phyloP scores from a whole-genome alignment of 73 alveolate species.

The Tetrahymena thermophila region DNA sequence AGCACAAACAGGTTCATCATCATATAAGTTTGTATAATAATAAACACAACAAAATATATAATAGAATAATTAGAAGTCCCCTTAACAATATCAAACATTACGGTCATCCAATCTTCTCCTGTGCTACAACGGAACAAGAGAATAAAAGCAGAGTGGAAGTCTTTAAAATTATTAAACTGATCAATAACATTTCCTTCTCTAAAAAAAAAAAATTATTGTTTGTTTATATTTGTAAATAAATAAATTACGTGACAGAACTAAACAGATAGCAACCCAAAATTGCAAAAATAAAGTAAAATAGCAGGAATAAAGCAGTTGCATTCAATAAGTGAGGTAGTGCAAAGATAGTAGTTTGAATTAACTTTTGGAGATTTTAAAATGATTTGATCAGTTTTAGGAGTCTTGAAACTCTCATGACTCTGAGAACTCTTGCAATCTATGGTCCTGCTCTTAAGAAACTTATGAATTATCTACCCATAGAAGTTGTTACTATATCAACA shows the following conservation, averaged over 20 bases:
- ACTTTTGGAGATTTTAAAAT: constrained; percentile 48
- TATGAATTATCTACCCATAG: constrained; percentile 13
- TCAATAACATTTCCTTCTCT: background rate
- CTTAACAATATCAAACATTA: constrained; percentile 55
- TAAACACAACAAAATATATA: constrained; percentile 4
- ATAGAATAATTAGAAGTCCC: constrained; percentile 7
- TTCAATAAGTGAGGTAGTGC: constrained; percentile 76
- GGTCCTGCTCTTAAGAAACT: constrained; percentile 26
- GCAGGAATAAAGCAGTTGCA: constrained; percentile 71
- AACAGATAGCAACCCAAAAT: constrained; percentile 73
- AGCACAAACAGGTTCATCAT: constrained; percentile 66
- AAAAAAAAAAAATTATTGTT: background rate
- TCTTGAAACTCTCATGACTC: constrained; percentile 62
- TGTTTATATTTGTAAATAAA: background rate
- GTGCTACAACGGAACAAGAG: constrained; percentile 61
- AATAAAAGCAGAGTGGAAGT: constrained; percentile 28
- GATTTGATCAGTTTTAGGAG: constrained; percentile 51
- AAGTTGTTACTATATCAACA: constrained; percentile 47
- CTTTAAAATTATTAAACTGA: background rate
- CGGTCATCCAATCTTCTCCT: constrained; percentile 79
- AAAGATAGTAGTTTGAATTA: constrained; percentile 64
- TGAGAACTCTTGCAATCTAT: constrained; percentile 45
- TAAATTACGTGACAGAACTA: constrained; percentile 9
- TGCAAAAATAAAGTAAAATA: constrained; percentile 72
- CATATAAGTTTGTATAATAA: constrained; percentile 3